phyloP scores from a whole-genome alignment of 805 yeast genomes.

The Peterozyma xylosa region DNA sequence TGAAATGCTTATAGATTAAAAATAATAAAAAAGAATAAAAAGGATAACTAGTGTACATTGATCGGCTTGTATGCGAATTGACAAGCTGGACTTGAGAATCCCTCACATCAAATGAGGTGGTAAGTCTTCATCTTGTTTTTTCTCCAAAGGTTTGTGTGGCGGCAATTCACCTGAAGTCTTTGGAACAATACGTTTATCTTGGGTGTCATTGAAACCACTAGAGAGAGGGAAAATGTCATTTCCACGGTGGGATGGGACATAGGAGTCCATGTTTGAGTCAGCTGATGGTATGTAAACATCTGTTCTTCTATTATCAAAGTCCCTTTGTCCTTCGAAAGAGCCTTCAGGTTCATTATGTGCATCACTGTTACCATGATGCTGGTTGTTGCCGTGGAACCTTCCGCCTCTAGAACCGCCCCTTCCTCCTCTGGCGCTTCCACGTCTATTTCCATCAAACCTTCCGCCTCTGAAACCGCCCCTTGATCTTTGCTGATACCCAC shows the following conservation, averaged over 20 bases:
- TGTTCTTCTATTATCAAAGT: neutral
- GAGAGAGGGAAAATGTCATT: neutral
- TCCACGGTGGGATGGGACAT: neutral
- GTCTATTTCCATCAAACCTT: slow-evolving; percentile 5
- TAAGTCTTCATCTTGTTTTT: slow-evolving; percentile 4
- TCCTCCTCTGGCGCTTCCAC: slow-evolving; percentile 27
- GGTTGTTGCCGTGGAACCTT: neutral
- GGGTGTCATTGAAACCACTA: neutral
- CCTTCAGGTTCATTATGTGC: slow-evolving; percentile 1
- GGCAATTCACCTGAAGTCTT: slow-evolving; percentile 4
- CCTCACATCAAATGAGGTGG: slow-evolving; percentile 8
- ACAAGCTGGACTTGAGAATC: no score
- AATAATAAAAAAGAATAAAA: neutral
- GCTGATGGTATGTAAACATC: neutral
- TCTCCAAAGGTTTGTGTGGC: slow-evolving; percentile 3
- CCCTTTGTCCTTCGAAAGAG: no score
- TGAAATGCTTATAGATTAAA: no score
- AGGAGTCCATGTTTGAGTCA: neutral
- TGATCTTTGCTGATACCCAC: slow-evolving; percentile 7
- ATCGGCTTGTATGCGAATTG: no score
- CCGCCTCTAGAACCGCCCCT: slow-evolving; percentile 39
- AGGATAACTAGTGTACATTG: neutral
- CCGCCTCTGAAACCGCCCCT: slow-evolving; percentile 18
- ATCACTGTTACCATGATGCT: neutral
- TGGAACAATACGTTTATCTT: neutral